These are phyloP conservation scores for Eimeria necatrix DNA, from an alignment of 169 alveolate species.

Conservation along the genomic window DNA sequence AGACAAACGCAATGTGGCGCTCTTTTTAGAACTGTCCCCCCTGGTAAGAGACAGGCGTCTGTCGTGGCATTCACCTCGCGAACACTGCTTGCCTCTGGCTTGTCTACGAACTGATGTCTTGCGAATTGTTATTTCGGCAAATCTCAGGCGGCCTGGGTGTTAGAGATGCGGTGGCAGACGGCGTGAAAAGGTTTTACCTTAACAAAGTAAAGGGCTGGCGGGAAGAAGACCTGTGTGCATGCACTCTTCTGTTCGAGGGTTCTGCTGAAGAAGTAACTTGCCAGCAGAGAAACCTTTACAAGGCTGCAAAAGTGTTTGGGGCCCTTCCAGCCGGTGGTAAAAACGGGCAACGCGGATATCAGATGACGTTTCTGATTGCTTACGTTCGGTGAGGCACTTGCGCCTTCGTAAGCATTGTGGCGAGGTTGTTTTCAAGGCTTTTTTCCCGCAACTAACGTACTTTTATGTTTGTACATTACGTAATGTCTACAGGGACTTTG, in stretches of 20 bases:
- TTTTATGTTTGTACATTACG: background rate
- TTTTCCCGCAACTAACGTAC: background rate
- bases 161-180: slow-evolving; percentile 84
- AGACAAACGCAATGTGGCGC: slow-evolving; percentile 66
- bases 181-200: slow-evolving; percentile 87
- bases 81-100: background rate
- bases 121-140: slow-evolving; percentile 3
- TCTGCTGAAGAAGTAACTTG: slow-evolving; percentile 82
- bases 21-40: slow-evolving; percentile 40
- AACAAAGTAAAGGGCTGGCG: slow-evolving; percentile 88
- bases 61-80: too few relatives aligned
- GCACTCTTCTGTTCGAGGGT: slow-evolving; percentile 91
- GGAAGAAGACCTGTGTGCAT: slow-evolving; percentile 88
- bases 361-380: slow-evolving; percentile 55
- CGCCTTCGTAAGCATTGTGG: background rate
- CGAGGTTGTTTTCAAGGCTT: background rate
- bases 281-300: slow-evolving; percentile 84
- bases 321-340: slow-evolving; percentile 71
- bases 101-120: background rate
- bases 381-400: slow-evolving; percentile 42
- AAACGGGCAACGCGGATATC: slow-evolving; percentile 70
- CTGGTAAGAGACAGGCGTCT: slow-evolving; percentile 21
- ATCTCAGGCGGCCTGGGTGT: slow-evolving; percentile 81
- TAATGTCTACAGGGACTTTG: slow-evolving; percentile 66
- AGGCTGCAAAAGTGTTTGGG: slow-evolving; percentile 64